Percentiles rank a stretch among this genome's conserved stretches.
These are phyloP conservation scores for Phylloporus sp. DNA, from an alignment of 768 basidiomycete species.

Conservation along the genomic window DNA sequence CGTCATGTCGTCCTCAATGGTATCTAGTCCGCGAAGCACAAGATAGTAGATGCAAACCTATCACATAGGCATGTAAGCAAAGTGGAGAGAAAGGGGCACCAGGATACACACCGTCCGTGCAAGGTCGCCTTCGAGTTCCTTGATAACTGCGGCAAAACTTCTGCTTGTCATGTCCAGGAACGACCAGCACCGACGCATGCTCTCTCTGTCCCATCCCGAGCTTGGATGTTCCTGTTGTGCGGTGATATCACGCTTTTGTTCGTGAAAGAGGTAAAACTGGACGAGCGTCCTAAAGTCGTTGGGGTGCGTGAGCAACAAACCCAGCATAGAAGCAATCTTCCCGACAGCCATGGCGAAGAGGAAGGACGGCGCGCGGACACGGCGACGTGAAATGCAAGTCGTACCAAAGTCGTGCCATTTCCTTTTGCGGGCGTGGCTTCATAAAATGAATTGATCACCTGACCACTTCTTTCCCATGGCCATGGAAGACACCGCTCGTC, in stretches of 20 bases:
- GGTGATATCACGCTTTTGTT: conserved; percentile 79
- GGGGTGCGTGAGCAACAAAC: conserved; percentile 73
- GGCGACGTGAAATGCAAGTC: background rate
- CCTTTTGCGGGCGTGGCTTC: background rate
- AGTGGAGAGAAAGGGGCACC: background rate
- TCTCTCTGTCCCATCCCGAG: conserved; percentile 81
- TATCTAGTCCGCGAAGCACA: conserved; percentile 91
- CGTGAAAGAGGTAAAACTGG: conserved; percentile 81
- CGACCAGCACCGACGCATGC: conserved; percentile 89
- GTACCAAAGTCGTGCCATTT: conserved; percentile 18
- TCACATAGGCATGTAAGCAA: conserved; percentile 1
- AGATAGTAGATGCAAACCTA: conserved; percentile 96
- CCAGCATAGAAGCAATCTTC: conserved; percentile 52
- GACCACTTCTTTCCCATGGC: background rate
- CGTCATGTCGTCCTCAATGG: conserved; percentile 98
- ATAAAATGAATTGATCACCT: conserved; percentile 9
- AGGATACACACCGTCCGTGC: conserved; percentile 74
- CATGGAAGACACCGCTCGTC: conserved; percentile 48
- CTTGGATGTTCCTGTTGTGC: conserved; percentile 66
- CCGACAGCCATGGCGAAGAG: conserved; percentile 42
- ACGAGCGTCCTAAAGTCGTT: conserved; percentile 78
- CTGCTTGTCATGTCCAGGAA: conserved; percentile 86
- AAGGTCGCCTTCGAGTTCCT: conserved; percentile 92
- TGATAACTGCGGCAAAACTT: conserved; percentile 90
- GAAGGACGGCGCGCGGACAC: background rate